Base-by-base conservation (phyloP, 345 rosid genomes). In the Aquilaria yunnanensis region DNA sequence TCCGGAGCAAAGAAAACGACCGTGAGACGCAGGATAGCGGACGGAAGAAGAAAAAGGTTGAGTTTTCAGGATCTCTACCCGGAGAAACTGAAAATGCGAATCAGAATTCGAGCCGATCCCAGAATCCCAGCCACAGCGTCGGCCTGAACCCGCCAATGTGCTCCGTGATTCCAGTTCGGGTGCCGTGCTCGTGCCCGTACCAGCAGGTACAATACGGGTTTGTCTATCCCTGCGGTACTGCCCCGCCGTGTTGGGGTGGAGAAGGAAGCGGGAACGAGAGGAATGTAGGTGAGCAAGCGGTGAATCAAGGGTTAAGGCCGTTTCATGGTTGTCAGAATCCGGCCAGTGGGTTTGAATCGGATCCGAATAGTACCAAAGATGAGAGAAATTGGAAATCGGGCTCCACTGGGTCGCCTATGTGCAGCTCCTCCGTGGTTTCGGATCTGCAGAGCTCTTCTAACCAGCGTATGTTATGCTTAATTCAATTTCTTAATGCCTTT, bases 361-460 rank as follows among this genome's bases (percentile, higher is more conserved):
- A 59, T 41, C 69, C 77, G 61, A 80, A 78, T 64, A 74, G 53
- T 43, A 70, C 72, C 62, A 61, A 3, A 8, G 72, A 64, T 29
- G 73, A 64, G 61, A 74, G 65, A 14, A 67, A 43, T 32, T 51
- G 37, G 43, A 73, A 75, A 66, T 32, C 54, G 16, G 72, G 64
- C 62, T 70, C 80, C 14, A 72, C 50, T 31, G 80, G 75, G 41
- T 85, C 85, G 41, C 67, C 81, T 47, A 49, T 70, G 37, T 67
- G 70, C 65, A 73, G 70, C 48, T 80, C 81, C 53, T 79, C 90
- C 11, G 72, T 37, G 1, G 70, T 62, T 10, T 81, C 81, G 30
- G 89, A 80, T 69, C 68, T 71, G 30, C 63, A 59, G 57, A 70
- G 76, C 80, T 74, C 79, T 45, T 72, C 80, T 65, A 66, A 29